These are phyloP conservation scores for Penicillium mononematosum DNA, from an alignment of 495 filamentous ascomycete genomes.

Conservation along the genomic window DNA sequence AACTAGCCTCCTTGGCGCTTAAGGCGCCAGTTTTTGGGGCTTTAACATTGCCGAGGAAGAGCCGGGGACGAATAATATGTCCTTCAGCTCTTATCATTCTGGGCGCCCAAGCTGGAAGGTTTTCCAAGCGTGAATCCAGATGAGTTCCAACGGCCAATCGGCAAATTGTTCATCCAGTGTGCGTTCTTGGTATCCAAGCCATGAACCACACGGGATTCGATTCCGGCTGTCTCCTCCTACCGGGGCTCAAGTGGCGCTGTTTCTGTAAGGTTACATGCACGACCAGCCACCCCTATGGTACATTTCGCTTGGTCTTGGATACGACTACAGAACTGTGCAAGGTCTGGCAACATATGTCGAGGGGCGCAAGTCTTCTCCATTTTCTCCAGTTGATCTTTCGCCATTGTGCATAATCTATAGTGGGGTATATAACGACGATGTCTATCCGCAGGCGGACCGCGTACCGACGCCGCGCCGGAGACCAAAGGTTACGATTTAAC, in stretches of 20 bases:
- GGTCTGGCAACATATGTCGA: not conserved
- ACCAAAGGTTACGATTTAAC: slow-evolving; percentile 21
- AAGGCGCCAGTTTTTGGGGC: too few species aligned
- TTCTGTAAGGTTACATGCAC: slow-evolving; percentile 9
- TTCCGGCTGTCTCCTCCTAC: not conserved
- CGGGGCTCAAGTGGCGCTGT: not conserved
- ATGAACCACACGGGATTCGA: slow-evolving; percentile 4
- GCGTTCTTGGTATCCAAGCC: not conserved
- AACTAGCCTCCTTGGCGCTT: too few species aligned
- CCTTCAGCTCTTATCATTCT: too few species aligned
- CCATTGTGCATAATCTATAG: not conserved
- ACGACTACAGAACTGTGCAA: not conserved
- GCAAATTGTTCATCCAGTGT: not conserved
- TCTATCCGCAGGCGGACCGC: not conserved
- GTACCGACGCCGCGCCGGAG: not conserved
- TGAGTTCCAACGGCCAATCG: not conserved
- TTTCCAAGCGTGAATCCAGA: too few species aligned
- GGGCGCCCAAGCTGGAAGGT: too few species aligned
- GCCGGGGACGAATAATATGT: too few species aligned
- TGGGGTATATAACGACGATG: not conserved
- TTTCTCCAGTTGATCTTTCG: not conserved
- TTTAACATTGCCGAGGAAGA: too few species aligned
- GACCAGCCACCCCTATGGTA: not conserved
- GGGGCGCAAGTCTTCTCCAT: not conserved
- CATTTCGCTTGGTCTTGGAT: not conserved